Evolutionary conservation across 2,329 filamentous ascomycete genomes (phyloP), one percentile per base, ranked within the genome.

Genomic region (Cordyceps pruinosa): DNA sequence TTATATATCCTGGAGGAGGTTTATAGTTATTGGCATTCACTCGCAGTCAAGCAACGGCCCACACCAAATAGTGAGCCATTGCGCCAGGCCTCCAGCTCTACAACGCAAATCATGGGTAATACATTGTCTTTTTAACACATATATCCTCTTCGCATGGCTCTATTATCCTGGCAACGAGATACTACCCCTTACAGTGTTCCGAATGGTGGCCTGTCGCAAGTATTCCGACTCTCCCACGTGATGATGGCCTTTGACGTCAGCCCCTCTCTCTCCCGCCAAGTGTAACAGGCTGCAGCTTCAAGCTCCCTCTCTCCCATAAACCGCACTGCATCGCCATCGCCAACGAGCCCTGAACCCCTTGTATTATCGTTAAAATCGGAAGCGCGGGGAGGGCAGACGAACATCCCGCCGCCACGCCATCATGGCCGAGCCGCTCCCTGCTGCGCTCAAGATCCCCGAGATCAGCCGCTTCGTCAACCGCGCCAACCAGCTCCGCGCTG

Each of bases 401-500:
- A 37, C 13, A 28, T 8, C 23, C 28, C 34, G 21, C 25, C 23
- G 42, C 42, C 47, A 13, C 42, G 52, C 42, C 42, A 39, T 58
- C 61, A 96, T 96, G 92, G 84, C 89, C 50, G 80, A 72, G 56
- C 66, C 69, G 42, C 69, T 74, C 25, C 72, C 72, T 35, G 53
- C 68, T 26, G 63, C 70, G 30, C 80, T 99, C 66, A 91, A 88
- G 75, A 77, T 86, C 57, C 86, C 89, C 59, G 91, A 96, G 69
- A 84, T 96, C 67, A 85, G 84, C 63, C 89, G 90, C 60, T 97
- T 95, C 71, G 86, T 92, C 61, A 81, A 86, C 56, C 85, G 93
- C 66, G 93, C 90, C 34, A 82, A 84, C 35, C 93, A 99, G 75
- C 82, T 99, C 49, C 88, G 93, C 70, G 81, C 81, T 59, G 83